These are phyloP conservation scores for Carex sylvatica DNA, from an alignment of 202 grass and related monocot genomes.

Conservation along the genomic window DNA sequence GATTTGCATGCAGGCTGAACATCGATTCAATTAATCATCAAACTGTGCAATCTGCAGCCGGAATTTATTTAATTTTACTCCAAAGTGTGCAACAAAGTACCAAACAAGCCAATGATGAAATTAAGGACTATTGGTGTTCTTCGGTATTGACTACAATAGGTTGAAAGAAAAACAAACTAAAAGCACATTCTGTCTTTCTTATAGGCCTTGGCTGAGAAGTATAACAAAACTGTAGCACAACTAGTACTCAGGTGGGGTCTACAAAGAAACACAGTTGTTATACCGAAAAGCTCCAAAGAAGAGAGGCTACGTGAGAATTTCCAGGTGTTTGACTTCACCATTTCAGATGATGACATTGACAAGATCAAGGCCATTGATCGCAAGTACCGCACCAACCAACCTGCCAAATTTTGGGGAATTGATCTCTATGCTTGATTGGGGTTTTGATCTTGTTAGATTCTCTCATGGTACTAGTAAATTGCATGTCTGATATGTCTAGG, in stretches of 20 bases:
- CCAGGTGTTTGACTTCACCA: slow-evolving; percentile 55
- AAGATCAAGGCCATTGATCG: slow-evolving; percentile 68
- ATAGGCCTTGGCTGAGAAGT: slow-evolving; percentile 74
- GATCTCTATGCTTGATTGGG: slow-evolving; percentile 61
- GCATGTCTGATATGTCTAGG: neutral
- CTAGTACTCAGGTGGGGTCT: slow-evolving; percentile 71
- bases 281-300: slow-evolving; percentile 83
- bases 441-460: neutral
- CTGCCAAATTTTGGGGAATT: slow-evolving; percentile 88
- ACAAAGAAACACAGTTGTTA: slow-evolving; percentile 87
- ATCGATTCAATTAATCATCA: neutral
- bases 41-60: neutral
- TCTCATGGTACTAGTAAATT: neutral
- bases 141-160: neutral
- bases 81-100: neutral
- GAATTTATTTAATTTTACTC: neutral
- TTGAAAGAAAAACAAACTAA: neutral
- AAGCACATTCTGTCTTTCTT: neutral
- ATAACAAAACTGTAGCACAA: slow-evolving; percentile 65
- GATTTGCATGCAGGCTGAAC: neutral
- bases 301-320: slow-evolving; percentile 75
- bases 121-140: neutral
- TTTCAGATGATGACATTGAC: slow-evolving; percentile 73
- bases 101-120: neutral
- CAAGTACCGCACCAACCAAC: slow-evolving; percentile 76